Evolutionary conservation across 768 basidiomycete genomes (phyloP).

Genomic region (Mycena belliarum): DNA sequence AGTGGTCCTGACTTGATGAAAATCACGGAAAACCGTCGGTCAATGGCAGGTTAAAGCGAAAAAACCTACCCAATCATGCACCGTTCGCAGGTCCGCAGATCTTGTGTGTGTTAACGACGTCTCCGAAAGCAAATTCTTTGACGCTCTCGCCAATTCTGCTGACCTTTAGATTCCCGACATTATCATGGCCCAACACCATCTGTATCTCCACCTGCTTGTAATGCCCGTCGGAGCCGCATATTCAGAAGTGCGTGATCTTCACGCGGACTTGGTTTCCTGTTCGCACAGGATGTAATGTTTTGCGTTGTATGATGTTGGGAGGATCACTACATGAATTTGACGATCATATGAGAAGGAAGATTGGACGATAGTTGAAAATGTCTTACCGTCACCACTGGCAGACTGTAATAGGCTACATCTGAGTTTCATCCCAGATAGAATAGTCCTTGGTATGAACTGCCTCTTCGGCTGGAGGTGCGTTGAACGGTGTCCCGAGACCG

Average conservation of each 20-base stretch:
- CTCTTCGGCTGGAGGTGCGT: no score
- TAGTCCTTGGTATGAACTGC: no score
- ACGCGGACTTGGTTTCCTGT: slow-evolving; percentile 13
- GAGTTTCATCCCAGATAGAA: no score
- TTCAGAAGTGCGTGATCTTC: slow-evolving; percentile 24
- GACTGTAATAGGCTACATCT: no score
- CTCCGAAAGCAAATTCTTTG: slow-evolving; percentile 9
- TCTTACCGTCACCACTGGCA: no score
- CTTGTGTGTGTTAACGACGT: slow-evolving; percentile 26
- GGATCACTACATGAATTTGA: slow-evolving; percentile 32
- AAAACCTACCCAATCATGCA: slow-evolving; percentile 24
- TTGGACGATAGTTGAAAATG: no score
- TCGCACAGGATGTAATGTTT: slow-evolving; percentile 19
- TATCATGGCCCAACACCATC: slow-evolving; percentile 39
- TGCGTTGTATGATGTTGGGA: slow-evolving; percentile 19
- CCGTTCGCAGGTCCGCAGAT: slow-evolving; percentile 34
- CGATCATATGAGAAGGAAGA: no score
- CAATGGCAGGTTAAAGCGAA: background rate
- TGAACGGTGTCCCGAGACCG: no score
- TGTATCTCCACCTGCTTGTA: slow-evolving; percentile 22
- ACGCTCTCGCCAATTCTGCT: slow-evolving; percentile 9
- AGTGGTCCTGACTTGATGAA: slow-evolving; percentile 10
- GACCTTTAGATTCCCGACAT: slow-evolving; percentile 1
- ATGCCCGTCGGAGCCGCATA: slow-evolving; percentile 42
- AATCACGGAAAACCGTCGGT: no score